phyloP scores from a whole-genome alignment of 2,329 filamentous ascomycete species.

The Huntiella abstrusa region DNA sequence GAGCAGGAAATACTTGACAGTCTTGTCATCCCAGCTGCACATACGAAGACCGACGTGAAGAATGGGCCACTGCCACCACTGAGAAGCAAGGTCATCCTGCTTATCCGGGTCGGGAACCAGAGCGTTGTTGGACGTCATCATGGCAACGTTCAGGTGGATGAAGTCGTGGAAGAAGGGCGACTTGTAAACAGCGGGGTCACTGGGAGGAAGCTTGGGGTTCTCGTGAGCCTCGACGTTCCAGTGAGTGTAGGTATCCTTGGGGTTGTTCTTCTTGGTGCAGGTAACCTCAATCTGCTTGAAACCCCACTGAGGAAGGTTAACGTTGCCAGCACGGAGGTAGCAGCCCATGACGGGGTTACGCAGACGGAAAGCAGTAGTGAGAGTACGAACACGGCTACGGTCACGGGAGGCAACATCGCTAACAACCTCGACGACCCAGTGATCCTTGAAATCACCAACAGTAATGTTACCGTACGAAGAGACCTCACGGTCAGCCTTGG shows the following conservation, averaged over 20 bases:
- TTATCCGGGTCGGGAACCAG: slow-evolving; percentile 95
- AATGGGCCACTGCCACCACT: slow-evolving; percentile 98
- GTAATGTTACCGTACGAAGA: slow-evolving; percentile 93
- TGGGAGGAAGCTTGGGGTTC: slow-evolving; percentile 80
- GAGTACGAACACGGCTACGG: slow-evolving; percentile 65
- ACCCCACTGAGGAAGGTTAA: slow-evolving; percentile 95
- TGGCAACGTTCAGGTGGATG: slow-evolving; percentile 92
- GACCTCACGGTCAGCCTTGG: slow-evolving; percentile 80
- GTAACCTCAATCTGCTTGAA: slow-evolving; percentile 99
- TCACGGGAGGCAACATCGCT: slow-evolving; percentile 77
- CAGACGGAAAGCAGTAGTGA: slow-evolving; percentile 84
- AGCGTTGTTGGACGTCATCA: slow-evolving; percentile 99
- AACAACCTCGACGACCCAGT: slow-evolving; percentile 88
- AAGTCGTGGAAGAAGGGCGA: slow-evolving; percentile 97
- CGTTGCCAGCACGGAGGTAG: slow-evolving; percentile 86
- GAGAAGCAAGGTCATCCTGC: slow-evolving; percentile 90
- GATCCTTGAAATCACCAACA: slow-evolving; percentile 90
- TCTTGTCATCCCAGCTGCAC: slow-evolving; percentile 94
- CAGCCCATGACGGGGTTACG: slow-evolving; percentile 68
- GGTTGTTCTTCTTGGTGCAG: slow-evolving; percentile 83
- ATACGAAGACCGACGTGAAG: slow-evolving; percentile 90
- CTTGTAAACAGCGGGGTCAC: slow-evolving; percentile 80
- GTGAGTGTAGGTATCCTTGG: slow-evolving; percentile 84
- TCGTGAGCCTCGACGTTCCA: slow-evolving; percentile 96
- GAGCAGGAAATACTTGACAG: slow-evolving; percentile 95